A percentile compares a stretch with the other conserved stretches of the same genome.
phyloP scores from a whole-genome alignment of 257 asterid genomes.

The Salvia rosmarinus region DNA sequence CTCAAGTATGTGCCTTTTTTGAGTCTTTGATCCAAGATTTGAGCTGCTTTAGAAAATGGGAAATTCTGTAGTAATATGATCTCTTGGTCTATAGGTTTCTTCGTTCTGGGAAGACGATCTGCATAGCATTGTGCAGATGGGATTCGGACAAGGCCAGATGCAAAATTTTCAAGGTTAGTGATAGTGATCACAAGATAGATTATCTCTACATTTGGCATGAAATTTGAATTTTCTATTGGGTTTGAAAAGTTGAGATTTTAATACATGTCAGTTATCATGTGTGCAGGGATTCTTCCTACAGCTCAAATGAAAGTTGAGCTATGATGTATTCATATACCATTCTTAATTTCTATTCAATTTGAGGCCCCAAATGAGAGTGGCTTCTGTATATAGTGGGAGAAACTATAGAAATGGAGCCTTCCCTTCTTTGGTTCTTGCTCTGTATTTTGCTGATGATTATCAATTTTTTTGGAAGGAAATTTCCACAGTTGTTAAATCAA shows the following conservation, averaged over 20 bases:
- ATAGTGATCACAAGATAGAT: background rate
- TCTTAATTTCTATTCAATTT: constrained; percentile 45
- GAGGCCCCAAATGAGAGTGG: constrained; percentile 88
- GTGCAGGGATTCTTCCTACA: constrained; percentile 52
- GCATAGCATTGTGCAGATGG: constrained; percentile 84
- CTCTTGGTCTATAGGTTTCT: constrained; percentile 48
- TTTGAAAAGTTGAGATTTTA: constrained; percentile 4
- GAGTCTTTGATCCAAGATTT: background rate
- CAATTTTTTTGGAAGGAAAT: constrained; percentile 37
- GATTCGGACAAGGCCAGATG: constrained; percentile 62
- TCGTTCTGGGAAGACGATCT: constrained; percentile 85
- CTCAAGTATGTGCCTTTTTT: constrained; percentile 53
- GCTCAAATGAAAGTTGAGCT: constrained; percentile 73
- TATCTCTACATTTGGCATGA: background rate
- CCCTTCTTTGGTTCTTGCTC: constrained; percentile 24
- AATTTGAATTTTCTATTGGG: background rate
- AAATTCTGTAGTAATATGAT: background rate
- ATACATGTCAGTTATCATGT: background rate
- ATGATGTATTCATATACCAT: constrained; percentile 44
- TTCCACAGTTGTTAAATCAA: constrained; percentile 28
- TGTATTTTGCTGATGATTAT: constrained; percentile 27
- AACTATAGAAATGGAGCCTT: background rate
- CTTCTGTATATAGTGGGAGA: constrained; percentile 66
- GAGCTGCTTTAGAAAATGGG: background rate
- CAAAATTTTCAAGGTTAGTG: constrained; percentile 69